phyloP scores from a whole-genome alignment of 1,284 basidiomycete species.

The Ganoderma meredithae region DNA sequence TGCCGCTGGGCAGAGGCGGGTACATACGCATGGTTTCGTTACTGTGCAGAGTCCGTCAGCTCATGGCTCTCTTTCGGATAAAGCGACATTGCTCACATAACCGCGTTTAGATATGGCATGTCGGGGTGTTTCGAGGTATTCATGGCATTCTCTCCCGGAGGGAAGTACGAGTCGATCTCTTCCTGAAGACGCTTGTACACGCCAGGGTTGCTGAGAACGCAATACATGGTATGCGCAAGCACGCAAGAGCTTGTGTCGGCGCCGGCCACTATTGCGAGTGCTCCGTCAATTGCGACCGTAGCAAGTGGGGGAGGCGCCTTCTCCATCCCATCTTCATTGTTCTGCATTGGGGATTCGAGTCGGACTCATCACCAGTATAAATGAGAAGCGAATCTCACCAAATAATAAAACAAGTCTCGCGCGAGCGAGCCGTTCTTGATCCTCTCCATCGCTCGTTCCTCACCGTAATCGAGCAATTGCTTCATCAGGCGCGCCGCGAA shows the following conservation, averaged over 20 bases:
- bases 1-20: constrained; percentile 58
- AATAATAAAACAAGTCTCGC: constrained; percentile 32
- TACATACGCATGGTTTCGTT: constrained; percentile 65
- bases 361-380: not conserved
- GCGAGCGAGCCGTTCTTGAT: constrained; percentile 19
- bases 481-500: constrained; percentile 17
- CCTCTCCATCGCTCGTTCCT: constrained; percentile 7
- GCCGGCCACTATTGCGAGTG: constrained; percentile 37
- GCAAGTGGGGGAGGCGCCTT: constrained; percentile 16
- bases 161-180: constrained; percentile 41
- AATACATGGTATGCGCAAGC: constrained; percentile 34
- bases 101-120: constrained; percentile 42
- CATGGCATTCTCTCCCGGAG: constrained; percentile 36
- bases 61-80: constrained; percentile 19
- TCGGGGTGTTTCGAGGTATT: constrained; percentile 33
- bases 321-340: constrained; percentile 32
- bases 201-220: constrained; percentile 30
- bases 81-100: constrained; percentile 34
- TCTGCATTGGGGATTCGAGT: constrained; percentile 13
- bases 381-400: constrained; percentile 18
- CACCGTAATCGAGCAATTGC: constrained; percentile 11
- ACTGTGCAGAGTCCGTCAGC: constrained; percentile 41
- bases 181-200: constrained; percentile 34
- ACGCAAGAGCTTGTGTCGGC: constrained; percentile 42
- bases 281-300: constrained; percentile 25